phyloP scores from a whole-genome alignment of 1,139 yeast genomes.

The Nakaseomyces delphensis region DNA sequence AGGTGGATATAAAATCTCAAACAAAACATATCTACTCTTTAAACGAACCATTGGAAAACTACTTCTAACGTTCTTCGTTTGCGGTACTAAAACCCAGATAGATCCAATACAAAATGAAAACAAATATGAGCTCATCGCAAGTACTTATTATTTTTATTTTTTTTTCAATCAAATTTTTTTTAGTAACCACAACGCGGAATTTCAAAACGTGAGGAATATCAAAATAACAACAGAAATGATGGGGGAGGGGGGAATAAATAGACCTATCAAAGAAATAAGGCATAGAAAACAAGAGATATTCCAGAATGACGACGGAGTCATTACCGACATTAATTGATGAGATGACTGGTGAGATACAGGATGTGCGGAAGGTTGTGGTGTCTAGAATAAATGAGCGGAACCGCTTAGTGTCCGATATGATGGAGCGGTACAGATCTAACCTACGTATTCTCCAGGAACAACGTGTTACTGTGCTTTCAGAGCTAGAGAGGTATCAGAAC shows the following conservation, averaged over 20 bases:
- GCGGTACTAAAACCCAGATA: too few species aligned
- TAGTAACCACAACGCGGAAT: background rate
- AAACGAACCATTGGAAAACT: conserved; percentile 62
- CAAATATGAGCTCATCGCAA: background rate
- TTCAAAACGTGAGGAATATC: background rate
- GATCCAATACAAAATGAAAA: too few species aligned
- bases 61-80: too few species aligned
- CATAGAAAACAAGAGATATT: too few species aligned
- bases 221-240: too few species aligned
- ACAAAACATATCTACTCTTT: conserved; percentile 73
- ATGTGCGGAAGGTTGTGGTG: conserved; percentile 3
- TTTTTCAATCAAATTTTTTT: background rate
- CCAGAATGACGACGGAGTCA: too few species aligned
- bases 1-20: conserved; percentile 66
- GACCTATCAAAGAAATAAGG: too few species aligned
- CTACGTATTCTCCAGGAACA: conserved; percentile 4
- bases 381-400: conserved; percentile 1
- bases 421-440: conserved; percentile 3
- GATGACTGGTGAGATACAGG: conserved; percentile 4
- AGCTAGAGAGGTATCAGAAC: conserved; percentile 5
- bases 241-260: too few species aligned
- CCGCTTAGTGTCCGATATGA: conserved; percentile 5
- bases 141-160: background rate
- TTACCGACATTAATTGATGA: background rate
- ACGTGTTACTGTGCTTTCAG: conserved; percentile 3